Percentiles rank a stretch among this genome's conserved stretches.
These are phyloP conservation scores for Pseudozyma thailandica DNA, from an alignment of 1,284 basidiomycete species.

Conservation along the genomic window DNA sequence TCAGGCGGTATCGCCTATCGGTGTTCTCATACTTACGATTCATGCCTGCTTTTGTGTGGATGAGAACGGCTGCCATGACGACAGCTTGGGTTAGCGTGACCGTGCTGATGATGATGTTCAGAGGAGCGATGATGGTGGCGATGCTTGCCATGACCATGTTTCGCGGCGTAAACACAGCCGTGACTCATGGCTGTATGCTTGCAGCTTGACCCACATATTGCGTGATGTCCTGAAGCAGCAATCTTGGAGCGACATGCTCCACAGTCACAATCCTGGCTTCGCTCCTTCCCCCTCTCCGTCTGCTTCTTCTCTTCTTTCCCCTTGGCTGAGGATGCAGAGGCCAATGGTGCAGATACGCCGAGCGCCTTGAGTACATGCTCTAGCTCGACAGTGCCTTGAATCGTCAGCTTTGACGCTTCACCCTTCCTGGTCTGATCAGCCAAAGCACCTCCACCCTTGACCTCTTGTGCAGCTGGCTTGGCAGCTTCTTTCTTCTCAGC, in stretches of 20 bases:
- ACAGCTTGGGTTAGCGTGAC: background rate
- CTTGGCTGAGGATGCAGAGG: background rate
- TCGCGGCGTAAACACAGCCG: slow-evolving; percentile 2
- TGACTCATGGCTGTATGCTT: background rate
- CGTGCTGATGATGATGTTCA: slow-evolving; percentile 5
- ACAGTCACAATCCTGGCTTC: background rate
- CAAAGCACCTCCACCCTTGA: too few species aligned
- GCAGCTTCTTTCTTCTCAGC: background rate
- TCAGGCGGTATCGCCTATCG: too few species aligned
- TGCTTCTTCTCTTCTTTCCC: background rate
- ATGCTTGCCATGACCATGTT: slow-evolving; percentile 4
- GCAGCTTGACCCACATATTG: background rate
- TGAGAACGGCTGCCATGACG: background rate
- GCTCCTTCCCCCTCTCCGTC: too few species aligned
- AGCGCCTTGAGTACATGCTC: slow-evolving; percentile 23
- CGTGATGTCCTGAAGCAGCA: background rate
- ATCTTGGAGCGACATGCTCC: slow-evolving; percentile 5
- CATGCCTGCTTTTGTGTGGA: background rate
- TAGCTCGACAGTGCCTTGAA: slow-evolving; percentile 25
- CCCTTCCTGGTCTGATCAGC: too few species aligned
- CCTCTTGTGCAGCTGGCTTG: background rate
- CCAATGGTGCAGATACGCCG: background rate
- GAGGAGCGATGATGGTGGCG: slow-evolving; percentile 8
- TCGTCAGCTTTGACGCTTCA: slow-evolving; percentile 12
- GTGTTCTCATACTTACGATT: slow-evolving; percentile 3